Evolutionary conservation across 345 rosid species (phyloP), one percentile per base, ranked within the genome.

Genomic region (Ailanthus altissimus): DNA sequence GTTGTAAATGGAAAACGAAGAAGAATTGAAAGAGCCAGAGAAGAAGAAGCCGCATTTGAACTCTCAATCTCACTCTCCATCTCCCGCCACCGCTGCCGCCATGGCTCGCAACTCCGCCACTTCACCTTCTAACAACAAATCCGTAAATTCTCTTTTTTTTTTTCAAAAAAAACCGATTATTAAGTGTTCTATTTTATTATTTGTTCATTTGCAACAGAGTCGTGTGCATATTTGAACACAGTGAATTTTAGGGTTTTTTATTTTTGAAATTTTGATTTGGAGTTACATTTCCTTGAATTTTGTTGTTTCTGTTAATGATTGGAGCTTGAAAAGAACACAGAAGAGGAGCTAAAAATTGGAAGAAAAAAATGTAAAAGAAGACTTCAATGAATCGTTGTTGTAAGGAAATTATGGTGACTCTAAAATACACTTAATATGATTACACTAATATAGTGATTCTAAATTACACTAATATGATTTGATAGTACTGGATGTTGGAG

Each of bases 21-120:
- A 84, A 11, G 94, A 89, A 67, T 64, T 86, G 4, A 90, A 85
- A 23, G 95, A 91, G 78, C 87, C 93, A 76, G 90, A 85, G 77
- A 89, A 86, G 85, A 92, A 88, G 89, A 87, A 85, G 81, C 90
- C 86, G 74, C 92, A 84, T 78, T 9, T 88, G 59, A 85, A 83
- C 67, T 76, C 86, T 23, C 84, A 58, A 3, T 9, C 76, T 23
- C 84, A 58, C 7, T 9, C 76, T 26, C 10, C 81, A 23, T 81
- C 90, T 60, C 88, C 91, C 5, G 69, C 38, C 38, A 32, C 38
- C 38, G 38, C 38, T 3, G 38, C 3, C 38, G 38, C 88, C 73
- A 86, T 83, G 88, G 83, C 92, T 38, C 89, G 85, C 65, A 85
- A 80, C 74, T 84, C 90, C 76, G 77, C 88, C 36, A 75, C 89